Percentiles rank a stretch among this genome's conserved stretches.
Conservation (phyloP, 306 rosid genomes). For the Coriaria nepalensis region DNA sequence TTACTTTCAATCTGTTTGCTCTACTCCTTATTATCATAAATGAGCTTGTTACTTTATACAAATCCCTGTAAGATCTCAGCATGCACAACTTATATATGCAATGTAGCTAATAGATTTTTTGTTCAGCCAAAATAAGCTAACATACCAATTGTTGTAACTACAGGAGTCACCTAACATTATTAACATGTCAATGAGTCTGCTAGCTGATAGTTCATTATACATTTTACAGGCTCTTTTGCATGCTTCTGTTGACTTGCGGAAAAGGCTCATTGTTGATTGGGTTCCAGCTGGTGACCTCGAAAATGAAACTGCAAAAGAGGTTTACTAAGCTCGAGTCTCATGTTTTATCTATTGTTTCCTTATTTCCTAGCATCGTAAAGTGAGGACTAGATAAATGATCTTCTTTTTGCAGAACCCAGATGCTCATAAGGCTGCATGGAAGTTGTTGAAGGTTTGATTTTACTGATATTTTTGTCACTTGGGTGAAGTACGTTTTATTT, state of each 20-base stretch:
- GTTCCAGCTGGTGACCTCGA: conserved; percentile 36
- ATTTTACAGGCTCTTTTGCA: conserved; percentile 34
- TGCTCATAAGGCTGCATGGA: conserved; percentile 39
- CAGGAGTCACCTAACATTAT: too few relatives aligned
- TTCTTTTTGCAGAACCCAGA: conserved; percentile 27
- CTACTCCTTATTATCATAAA: too few relatives aligned
- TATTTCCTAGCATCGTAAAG: background rate
- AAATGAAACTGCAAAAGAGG: conserved; percentile 29
- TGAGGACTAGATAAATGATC: conserved; percentile 3
- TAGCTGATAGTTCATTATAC: background rate
- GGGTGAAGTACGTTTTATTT: too few relatives aligned
- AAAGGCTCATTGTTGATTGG: conserved; percentile 34
- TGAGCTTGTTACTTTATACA: too few relatives aligned
- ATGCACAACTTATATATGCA: too few relatives aligned
- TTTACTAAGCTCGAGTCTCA: conserved; percentile 7
- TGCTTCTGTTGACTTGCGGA: conserved; percentile 27
- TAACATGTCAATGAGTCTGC: too few relatives aligned
- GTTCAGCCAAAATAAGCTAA: too few relatives aligned
- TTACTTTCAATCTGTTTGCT: too few relatives aligned
- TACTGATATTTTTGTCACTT: background rate
- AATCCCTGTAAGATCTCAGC: too few relatives aligned
- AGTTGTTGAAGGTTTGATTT: conserved; percentile 29
- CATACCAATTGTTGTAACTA: too few relatives aligned
- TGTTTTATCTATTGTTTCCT: background rate
- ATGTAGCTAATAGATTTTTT: too few relatives aligned